Evolutionary conservation across 2,329 filamentous ascomycete genomes (phyloP).

Genomic region (Penicillium sp.): DNA sequence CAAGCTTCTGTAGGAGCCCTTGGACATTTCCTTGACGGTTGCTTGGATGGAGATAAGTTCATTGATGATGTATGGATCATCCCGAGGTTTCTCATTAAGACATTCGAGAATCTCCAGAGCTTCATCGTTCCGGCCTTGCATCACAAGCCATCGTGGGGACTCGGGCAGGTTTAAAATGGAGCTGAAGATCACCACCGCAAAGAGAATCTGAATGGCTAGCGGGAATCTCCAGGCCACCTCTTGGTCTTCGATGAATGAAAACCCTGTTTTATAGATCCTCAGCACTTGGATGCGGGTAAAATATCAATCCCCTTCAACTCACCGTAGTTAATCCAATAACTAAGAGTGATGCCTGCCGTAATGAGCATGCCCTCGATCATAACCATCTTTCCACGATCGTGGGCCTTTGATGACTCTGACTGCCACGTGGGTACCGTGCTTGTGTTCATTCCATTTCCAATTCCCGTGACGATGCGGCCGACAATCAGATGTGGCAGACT

Average conservation of each 20-base stretch:
- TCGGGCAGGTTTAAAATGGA: slow-evolving; percentile 52
- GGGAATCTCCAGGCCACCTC: slow-evolving; percentile 53
- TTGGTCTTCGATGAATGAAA: slow-evolving; percentile 49
- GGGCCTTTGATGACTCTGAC: slow-evolving; percentile 23
- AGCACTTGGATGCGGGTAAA: background rate
- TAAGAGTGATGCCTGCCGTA: slow-evolving; percentile 47
- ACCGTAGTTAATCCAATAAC: slow-evolving; percentile 50
- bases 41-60: slow-evolving; percentile 51
- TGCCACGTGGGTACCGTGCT: slow-evolving; percentile 51
- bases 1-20: slow-evolving; percentile 52
- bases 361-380: slow-evolving; percentile 52
- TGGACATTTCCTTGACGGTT: slow-evolving; percentile 47
- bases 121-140: slow-evolving; percentile 54
- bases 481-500: slow-evolving; percentile 46
- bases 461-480: slow-evolving; percentile 47
- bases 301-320: background rate
- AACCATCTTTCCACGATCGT: slow-evolving; percentile 41
- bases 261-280: slow-evolving; percentile 18
- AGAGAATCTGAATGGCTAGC: slow-evolving; percentile 55
- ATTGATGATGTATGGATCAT: slow-evolving; percentile 42
- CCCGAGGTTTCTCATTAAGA: slow-evolving; percentile 41
- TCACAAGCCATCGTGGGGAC: slow-evolving; percentile 56
- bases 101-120: slow-evolving; percentile 47
- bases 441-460: slow-evolving; percentile 53
- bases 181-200: slow-evolving; percentile 50